Base-by-base conservation (phyloP, 371 early-diverging fungal species). In the Syncephalis plumigaleata region DNA sequence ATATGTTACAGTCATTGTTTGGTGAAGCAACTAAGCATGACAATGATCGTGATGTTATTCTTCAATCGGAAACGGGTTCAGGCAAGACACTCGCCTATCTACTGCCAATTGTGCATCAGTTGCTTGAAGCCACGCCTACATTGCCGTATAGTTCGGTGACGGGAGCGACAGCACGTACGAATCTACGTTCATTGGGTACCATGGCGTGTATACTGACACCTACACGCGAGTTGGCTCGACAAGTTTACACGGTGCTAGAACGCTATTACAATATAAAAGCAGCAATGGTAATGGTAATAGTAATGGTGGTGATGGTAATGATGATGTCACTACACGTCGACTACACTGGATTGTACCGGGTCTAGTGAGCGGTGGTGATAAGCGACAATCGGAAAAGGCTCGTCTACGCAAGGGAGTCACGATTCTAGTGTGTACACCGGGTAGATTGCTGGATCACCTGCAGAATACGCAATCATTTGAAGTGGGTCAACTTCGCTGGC, bases 51-150 rank as follows among this genome's bases (percentile, higher is more conserved):
- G 95, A 96, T 67, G 75, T 85, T 11, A 77, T 96, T 23, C 78
- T 95, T 25, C 89, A 94, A 56, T 88, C 98, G 1, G 82, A 88
- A 51, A 98, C 98, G 5, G 99, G 99, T 31, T 91, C 93, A 8
- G 99, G 99, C 27, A 99, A 99, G 61, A 98, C 98, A 0, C 67
- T 97, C 23, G 78, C 98, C 1, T 99, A 91, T 59, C 66, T 98
- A 17, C 59, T 98, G 25, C 98, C 99, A 4, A 74, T 80, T 39
- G 55, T 80, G 42, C 66, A 75, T 44, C 63, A 66, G 17, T 48
- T 76, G 36, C 24, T 56, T 5, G 23, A 44, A 11, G 63, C 60
- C 0, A 60, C 65, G 0, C 68, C 36, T 27, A 52, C 46, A 24
- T 42, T 49, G 55, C 56, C 47, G 53, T 52, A 44, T 45, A 48